Conservation (phyloP, 1,284 basidiomycete species). For the Sanghuangporus baumii region DNA sequence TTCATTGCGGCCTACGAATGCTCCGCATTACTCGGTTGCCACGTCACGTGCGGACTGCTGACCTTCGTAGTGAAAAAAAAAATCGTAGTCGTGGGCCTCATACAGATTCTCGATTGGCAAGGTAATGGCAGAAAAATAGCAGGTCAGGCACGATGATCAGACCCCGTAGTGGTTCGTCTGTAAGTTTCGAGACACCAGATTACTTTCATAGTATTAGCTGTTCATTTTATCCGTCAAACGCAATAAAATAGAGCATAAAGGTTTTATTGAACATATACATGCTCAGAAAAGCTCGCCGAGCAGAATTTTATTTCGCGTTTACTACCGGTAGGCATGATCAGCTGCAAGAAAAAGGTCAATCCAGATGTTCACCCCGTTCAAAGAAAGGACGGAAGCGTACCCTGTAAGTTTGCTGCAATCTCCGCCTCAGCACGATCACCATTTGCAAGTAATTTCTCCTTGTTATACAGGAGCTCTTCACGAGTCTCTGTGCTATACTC, state of each 20-base stretch:
- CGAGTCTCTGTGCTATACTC: slow-evolving; percentile 97
- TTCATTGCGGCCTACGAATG: too few species aligned
- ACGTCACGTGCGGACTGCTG: too few species aligned
- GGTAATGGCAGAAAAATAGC: too few species aligned
- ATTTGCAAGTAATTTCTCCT: slow-evolving; percentile 93
- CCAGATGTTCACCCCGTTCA: slow-evolving; percentile 10
- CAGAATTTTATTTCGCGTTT: slow-evolving; percentile 13
- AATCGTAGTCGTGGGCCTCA: too few species aligned
- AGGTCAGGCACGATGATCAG: too few species aligned
- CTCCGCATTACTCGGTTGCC: too few species aligned
- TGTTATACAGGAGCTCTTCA: slow-evolving; percentile 98
- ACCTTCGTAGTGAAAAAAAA: too few species aligned
- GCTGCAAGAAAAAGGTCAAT: slow-evolving; percentile 30
- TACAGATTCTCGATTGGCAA: too few species aligned
- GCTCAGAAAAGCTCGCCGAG: slow-evolving; percentile 6
- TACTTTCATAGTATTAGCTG: neutral
- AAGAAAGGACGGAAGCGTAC: slow-evolving; percentile 37
- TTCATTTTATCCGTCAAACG: neutral
- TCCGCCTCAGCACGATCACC: slow-evolving; percentile 96
- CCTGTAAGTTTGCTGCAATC: slow-evolving; percentile 89
- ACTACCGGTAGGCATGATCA: slow-evolving; percentile 60
- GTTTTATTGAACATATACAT: neutral
- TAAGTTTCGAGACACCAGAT: neutral
- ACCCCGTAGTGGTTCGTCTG: too few species aligned
- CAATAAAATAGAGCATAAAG: neutral